Evolutionary conservation across 2,329 filamentous ascomycete species (phyloP), one percentile per base, ranked within the genome.

Genomic region (Phyllachora maydis): DNA sequence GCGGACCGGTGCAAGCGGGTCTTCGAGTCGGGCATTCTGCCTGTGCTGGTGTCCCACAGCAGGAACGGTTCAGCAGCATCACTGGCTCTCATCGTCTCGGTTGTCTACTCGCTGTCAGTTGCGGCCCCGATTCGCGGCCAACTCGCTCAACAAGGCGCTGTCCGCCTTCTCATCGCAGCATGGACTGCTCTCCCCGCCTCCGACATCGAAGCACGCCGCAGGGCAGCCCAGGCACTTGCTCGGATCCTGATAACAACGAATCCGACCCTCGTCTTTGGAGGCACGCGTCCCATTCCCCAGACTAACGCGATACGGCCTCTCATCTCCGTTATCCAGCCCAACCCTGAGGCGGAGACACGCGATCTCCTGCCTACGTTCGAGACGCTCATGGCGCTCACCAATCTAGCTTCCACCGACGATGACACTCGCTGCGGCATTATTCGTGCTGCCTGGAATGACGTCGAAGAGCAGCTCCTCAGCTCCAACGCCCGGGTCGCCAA

Each of bases 321-420:
- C 2, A 49, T 76, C 5, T 68, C 66, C 11, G 73, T 95, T 25
- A 59, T 95, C 10, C 51, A 63, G 0, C 64, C 68, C 5, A 66
- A 76, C 23, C 62, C 68, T 4, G 51, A 54, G 2, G 53, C 59
- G 3, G 65, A 71, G 21, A 65, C 65, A 2, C 65, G 73, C 24
- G 77, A 92, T 43, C 64, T 95, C 9, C 61, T 98, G 1, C 82
- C 88, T 0, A 71, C 76, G 0, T 98, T 95, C 35, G 88, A 98
- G 47, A 63, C 75, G 1, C 61, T 98, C 6, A 74, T 95, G 44
- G 85, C 88, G 0, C 63, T 98, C 17, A 95, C 88, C 1, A 98
- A 98, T 36, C 64, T 98, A 6, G 88, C 85, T 0, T 90, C 79
- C 0, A 65, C 72, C 8, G 73, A 83, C 25, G 62, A 73, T 16